Base-by-base conservation (phyloP, 2,329 filamentous ascomycete species). In the Hypoxylon sp. region DNA sequence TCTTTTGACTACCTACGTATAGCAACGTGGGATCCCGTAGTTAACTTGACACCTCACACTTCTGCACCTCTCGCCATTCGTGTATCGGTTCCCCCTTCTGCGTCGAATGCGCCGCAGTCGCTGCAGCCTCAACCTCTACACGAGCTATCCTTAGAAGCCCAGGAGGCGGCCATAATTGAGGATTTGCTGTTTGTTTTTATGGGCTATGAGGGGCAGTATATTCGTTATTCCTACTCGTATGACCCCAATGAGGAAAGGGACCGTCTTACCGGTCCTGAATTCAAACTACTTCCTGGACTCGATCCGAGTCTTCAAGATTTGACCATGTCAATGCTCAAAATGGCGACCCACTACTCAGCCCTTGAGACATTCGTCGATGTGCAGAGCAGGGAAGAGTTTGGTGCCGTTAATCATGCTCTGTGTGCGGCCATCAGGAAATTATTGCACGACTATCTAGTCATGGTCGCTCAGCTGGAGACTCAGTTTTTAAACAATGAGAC, bases 181-280 rank as follows among this genome's bases (percentile, higher is more conserved):
- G 96, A 99, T 73, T 81, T 99, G 14, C 80, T 98, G 34, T 97
- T 95, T 76, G 94, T 97, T 4, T 96, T 98, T 73, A 97, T 99
- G 94, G 96, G 96, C 23, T 97, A 94, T 69, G 96, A 99, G 79
- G 96, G 96, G n/a, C 94, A 97, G 78, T 98, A 98, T 76, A 92
- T 99, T 67, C 91, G 93, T 59, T 98, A 93, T 76, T 87, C 87
- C 63, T 91, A 93, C 70, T 87, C 87, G 7, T 98, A 97, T 77
- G 90, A 97, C 71, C 93, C 94, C 0, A 82, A 86, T 2, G 89
- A 93, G 54, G 96, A 99, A 80, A 93, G 95, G 74, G 93, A 96
- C 74, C 89, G 94, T 12, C 83, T 99, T 52, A 86, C 90, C 5
- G 96, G 96, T 0, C 96, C 96, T 1, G 82, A 84, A 8, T 98